Conservation (phyloP, 257 asterid genomes). For the Solanum stenotomum region DNA sequence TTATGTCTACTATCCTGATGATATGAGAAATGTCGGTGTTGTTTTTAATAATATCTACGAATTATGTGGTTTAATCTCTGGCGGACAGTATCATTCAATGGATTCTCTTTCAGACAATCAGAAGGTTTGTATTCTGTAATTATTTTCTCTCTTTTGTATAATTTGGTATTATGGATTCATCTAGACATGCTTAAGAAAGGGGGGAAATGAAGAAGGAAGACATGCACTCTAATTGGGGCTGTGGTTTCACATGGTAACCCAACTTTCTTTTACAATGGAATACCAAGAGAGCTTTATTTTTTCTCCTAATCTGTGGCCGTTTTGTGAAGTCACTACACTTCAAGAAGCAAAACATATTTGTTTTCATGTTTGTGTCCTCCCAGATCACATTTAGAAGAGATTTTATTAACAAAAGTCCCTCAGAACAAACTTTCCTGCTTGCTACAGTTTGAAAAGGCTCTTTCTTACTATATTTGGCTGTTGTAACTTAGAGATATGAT, state of each 20-base stretch:
- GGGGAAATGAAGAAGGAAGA: neutral
- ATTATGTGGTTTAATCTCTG: conserved; percentile 74
- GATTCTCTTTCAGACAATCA: conserved; percentile 75
- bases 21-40: conserved; percentile 65
- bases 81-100: conserved; percentile 56
- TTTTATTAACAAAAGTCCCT: neutral
- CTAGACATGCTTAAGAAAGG: neutral
- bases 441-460: neutral
- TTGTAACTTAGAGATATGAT: neutral
- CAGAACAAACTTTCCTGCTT: neutral
- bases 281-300: neutral
- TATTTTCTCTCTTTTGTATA: neutral
- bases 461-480: neutral
- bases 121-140: conserved; percentile 51
- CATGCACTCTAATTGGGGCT: neutral
- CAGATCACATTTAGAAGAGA: neutral
- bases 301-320: neutral
- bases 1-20: conserved; percentile 83
- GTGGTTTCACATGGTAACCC: neutral
- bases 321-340: neutral
- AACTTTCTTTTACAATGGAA: neutral
- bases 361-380: neutral
- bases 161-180: neutral
- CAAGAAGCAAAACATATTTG: neutral
- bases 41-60: conserved; percentile 74